Base-by-base conservation (phyloP, 2,329 filamentous ascomycete genomes). In the Penicillium frequentans region DNA sequence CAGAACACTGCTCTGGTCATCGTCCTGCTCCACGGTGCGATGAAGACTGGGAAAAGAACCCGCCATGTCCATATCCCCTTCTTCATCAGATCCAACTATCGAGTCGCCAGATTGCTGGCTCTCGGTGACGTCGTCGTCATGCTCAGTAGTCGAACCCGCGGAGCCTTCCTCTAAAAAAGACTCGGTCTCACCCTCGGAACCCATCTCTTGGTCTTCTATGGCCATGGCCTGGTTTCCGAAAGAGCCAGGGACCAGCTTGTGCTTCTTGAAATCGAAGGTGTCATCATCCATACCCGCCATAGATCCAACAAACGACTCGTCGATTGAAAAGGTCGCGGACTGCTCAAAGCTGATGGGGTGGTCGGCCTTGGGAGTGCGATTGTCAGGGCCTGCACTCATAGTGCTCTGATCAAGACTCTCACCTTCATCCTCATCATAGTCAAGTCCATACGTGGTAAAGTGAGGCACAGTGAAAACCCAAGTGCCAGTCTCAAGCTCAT, bases 391-490 rank as follows among this genome's bases (percentile, higher is more conserved):
- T 64, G 74, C 77, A 74, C 77, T 81, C 54, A 82, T 71, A 60
- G 77, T 78, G 74, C 80, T 83, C 68, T 81, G 77, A 56, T 76
- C 76, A 78, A 78, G 68, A 78, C 73, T 70, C 76, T 79, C 76
- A 59, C 81, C 80, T 65, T 81, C 81, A 47, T 88, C 82, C 8
- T 85, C 86, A 50, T 92, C 90, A 52, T 90, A 91, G 62, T 93
- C 89, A 53, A 98, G 82, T 42, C 90, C 93, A 70, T 99, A 99
- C 1, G 92, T 96, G 1, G 93, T 98, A 74, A 96, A 99, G 74
- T 99, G 95, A 68, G 93, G 87, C n/a, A 99, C 95, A 10, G 82
- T 86, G 78, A 99, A 99, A 14, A 85, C 85, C 96, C 96, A 99
- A 47, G 90, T 84, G 52, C 93, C 95, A 52, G 87, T 92, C 1